Percentiles rank a stretch among this genome's conserved stretches.
Evolutionary conservation across 2,329 filamentous ascomycete species (phyloP).

Genomic region (Ophiognomonia clavigignenti-juglandacearum): DNA sequence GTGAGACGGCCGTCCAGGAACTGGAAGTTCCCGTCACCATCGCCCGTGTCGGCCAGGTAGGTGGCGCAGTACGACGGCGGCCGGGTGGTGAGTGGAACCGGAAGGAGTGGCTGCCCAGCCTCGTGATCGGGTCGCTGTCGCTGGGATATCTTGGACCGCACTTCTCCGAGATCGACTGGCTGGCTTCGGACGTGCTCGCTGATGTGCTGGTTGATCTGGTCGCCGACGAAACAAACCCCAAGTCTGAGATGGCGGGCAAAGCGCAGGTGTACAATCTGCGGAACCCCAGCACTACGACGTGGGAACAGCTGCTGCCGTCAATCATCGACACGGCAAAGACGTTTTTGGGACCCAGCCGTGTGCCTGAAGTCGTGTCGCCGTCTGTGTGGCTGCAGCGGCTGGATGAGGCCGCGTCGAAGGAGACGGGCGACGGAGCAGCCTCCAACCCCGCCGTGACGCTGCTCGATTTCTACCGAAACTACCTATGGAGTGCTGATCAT

Average conservation of each 20-base stretch:
- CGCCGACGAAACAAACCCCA: neutral
- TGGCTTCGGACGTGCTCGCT: conserved; percentile 37
- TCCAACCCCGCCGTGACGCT: conserved; percentile 27
- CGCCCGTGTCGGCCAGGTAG: conserved; percentile 30
- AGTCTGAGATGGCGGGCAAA: neutral
- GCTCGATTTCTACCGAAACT: conserved; percentile 24
- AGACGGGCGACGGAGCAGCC: conserved; percentile 12
- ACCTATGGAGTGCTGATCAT: conserved; percentile 15
- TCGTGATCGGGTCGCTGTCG: neutral
- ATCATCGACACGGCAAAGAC: conserved; percentile 14
- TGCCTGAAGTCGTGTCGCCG: neutral
- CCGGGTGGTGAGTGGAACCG: neutral
- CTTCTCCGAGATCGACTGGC: conserved; percentile 34
- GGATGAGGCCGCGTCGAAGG: neutral
- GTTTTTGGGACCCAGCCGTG: neutral
- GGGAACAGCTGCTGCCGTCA: conserved; percentile 20
- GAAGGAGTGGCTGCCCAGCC: conserved; percentile 6
- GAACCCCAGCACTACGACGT: conserved; percentile 22
- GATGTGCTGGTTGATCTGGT: conserved; percentile 29
- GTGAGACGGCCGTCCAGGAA: conserved; percentile 21
- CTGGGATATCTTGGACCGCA: conserved; percentile 24
- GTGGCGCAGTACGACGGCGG: conserved; percentile 19
- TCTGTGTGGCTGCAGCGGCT: conserved; percentile 16
- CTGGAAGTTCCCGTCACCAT: conserved; percentile 24
- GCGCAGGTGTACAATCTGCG: conserved; percentile 22